phyloP scores from a whole-genome alignment of 2,329 filamentous ascomycete genomes.

The Trichophyton verrucosum region DNA sequence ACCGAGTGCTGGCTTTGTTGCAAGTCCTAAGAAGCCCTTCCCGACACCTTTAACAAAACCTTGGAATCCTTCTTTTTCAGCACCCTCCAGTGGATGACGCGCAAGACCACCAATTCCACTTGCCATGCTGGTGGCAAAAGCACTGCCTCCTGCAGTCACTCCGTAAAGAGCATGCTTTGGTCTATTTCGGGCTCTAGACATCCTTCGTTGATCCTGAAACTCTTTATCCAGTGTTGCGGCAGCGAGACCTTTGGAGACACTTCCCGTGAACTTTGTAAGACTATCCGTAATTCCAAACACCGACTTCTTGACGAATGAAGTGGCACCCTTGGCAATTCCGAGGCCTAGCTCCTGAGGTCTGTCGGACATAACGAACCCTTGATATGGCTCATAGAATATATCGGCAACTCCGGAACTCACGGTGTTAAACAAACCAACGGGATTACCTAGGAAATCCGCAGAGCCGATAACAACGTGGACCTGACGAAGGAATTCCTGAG shows the following conservation, averaged over 20 bases:
- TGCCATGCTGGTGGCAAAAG: constrained; percentile 80
- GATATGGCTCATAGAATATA: constrained; percentile 98
- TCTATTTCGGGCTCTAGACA: constrained; percentile 81
- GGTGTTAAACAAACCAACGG: constrained; percentile 95
- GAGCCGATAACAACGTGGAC: constrained; percentile 96
- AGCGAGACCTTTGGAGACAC: constrained; percentile 89
- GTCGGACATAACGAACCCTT: constrained; percentile 92
- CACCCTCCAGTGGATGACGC: constrained; percentile 85
- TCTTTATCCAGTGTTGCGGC: constrained; percentile 96
- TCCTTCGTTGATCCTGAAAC: constrained; percentile 91
- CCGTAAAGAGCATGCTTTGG: constrained; percentile 97
- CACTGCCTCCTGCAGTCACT: constrained; percentile 88
- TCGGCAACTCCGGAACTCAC: constrained; percentile 93
- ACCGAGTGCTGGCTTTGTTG: constrained; percentile 92
- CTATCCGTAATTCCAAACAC: constrained; percentile 96
- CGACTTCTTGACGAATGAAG: constrained; percentile 95
- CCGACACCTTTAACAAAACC: constrained; percentile 97
- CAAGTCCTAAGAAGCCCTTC: constrained; percentile 85
- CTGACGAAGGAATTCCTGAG: constrained; percentile 89
- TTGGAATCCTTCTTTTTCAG: constrained; percentile 83
- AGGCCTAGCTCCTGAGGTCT: constrained; percentile 87
- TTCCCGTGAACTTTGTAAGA: constrained; percentile 94
- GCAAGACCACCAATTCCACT: constrained; percentile 89
- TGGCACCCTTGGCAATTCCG: constrained; percentile 91
- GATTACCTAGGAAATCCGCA: constrained; percentile 93